A percentile compares a stretch with the other conserved stretches of the same genome.
Conservation (phyloP, 768 basidiomycete species). For the Calocybe indica region DNA sequence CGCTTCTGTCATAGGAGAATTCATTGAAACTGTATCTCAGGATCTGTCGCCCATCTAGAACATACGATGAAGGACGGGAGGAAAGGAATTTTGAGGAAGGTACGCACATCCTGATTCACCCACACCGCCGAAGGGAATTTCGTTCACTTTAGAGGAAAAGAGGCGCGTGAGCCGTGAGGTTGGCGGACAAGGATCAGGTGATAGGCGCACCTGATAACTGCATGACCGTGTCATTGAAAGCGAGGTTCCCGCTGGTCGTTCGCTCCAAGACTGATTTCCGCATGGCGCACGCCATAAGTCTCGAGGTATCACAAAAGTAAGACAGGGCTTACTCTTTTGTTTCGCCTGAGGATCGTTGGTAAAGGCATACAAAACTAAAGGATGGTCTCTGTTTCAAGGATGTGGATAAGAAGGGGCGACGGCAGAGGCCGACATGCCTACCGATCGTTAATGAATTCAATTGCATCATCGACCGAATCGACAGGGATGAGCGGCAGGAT, state of each 20-base stretch:
- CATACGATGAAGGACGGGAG: neutral
- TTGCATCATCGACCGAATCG: conserved; percentile 46
- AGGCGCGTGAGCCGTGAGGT: conserved; percentile 1
- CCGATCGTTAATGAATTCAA: conserved; percentile 49
- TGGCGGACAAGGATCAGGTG: neutral
- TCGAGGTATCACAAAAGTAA: neutral
- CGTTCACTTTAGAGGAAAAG: conserved; percentile 12
- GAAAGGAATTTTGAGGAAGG: neutral
- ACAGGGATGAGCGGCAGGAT: conserved; percentile 59
- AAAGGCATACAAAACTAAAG: conserved; percentile 63
- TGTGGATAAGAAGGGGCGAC: neutral
- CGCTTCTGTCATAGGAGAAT: conserved; percentile 44
- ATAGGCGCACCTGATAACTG: conserved; percentile 40
- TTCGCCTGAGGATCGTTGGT: conserved; percentile 40
- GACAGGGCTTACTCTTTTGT: conserved; percentile 24
- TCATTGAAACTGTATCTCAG: conserved; percentile 49
- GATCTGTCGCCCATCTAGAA: conserved; percentile 47
- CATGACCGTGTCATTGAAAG: conserved; percentile 57
- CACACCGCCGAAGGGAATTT: conserved; percentile 46
- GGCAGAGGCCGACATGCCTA: conserved; percentile 16
- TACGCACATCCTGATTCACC: conserved; percentile 63
- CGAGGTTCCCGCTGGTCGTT: conserved; percentile 51
- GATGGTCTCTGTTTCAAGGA: conserved; percentile 36
- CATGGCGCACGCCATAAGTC: neutral
- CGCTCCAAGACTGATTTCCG: conserved; percentile 38